These are phyloP conservation scores for Rhododendron simsii DNA, from an alignment of 148 eudicot genomes.

Conservation along the genomic window DNA sequence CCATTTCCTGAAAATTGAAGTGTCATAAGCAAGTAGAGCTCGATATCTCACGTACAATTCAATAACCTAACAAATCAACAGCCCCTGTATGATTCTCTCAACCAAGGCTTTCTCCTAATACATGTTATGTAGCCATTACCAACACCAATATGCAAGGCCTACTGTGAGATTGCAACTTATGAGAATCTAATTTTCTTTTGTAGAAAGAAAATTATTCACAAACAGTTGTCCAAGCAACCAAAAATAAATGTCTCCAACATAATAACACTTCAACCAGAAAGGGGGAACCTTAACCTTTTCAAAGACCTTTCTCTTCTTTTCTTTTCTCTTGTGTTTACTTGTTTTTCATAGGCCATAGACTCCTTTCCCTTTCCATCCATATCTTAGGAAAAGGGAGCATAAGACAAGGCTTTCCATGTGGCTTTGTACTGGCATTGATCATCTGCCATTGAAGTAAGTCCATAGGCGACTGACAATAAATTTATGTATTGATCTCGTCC, in stretches of 20 bases:
- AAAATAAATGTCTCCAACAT: background rate
- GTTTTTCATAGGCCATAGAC: background rate
- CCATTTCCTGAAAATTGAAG: constrained; percentile 70
- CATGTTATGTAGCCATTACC: background rate
- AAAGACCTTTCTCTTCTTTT: background rate
- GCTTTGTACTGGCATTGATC: background rate
- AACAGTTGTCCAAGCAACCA: background rate
- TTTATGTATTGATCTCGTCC: background rate
- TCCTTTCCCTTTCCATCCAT: background rate
- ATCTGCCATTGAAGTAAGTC: background rate
- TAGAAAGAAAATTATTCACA: background rate
- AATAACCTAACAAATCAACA: background rate
- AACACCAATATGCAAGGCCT: background rate
- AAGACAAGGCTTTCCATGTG: background rate
- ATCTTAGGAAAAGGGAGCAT: background rate
- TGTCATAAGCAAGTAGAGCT: background rate
- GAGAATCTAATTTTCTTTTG: background rate
- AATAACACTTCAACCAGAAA: background rate
- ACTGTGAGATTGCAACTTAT: background rate
- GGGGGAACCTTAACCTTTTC: background rate
- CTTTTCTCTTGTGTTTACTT: background rate
- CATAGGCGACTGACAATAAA: background rate
- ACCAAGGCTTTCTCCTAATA: background rate
- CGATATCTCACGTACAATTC: constrained; percentile 11
- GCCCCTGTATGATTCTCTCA: background rate